These are phyloP conservation scores for Phoma herbarum DNA, from an alignment of 2,329 filamentous ascomycete species.

Conservation along the genomic window DNA sequence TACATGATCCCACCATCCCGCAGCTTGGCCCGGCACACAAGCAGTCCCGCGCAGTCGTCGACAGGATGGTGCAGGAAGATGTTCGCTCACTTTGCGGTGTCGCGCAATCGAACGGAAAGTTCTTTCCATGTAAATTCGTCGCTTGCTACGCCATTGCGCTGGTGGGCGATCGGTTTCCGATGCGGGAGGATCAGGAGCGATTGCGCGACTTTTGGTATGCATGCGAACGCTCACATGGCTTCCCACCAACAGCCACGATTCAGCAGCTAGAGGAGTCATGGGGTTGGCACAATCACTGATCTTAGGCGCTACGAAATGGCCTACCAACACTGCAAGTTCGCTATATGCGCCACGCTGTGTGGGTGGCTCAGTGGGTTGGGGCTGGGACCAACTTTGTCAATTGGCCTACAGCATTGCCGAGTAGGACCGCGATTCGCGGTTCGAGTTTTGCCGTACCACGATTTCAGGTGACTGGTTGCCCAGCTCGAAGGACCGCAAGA, in stretches of 20 bases:
- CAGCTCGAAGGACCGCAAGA: too few species aligned
- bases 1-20: constrained; percentile 50
- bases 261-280: constrained; percentile 49
- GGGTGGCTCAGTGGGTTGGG: background rate
- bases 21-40: constrained; percentile 48
- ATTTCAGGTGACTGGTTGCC: too few species aligned
- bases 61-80: constrained; percentile 46
- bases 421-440: too few species aligned
- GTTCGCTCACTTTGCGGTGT: constrained; percentile 49
- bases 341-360: background rate
- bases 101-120: constrained; percentile 45
- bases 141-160: constrained; percentile 48
- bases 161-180: constrained; percentile 47
- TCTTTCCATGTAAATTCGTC: constrained; percentile 48
- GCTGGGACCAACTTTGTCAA: background rate
- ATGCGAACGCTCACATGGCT: constrained; percentile 46
- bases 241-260: constrained; percentile 46
- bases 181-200: constrained; percentile 43
- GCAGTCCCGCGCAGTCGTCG: constrained; percentile 42
- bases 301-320: background rate
- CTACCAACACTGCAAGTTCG: background rate
- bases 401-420: background rate
- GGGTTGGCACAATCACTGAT: constrained; percentile 37
- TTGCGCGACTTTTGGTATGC: constrained; percentile 43
- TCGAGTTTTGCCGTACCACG: too few species aligned